Percentiles rank a stretch among this genome's conserved stretches.
Conservation (phyloP, 2,329 filamentous ascomycete genomes). For the Davidsoniella virescens region DNA sequence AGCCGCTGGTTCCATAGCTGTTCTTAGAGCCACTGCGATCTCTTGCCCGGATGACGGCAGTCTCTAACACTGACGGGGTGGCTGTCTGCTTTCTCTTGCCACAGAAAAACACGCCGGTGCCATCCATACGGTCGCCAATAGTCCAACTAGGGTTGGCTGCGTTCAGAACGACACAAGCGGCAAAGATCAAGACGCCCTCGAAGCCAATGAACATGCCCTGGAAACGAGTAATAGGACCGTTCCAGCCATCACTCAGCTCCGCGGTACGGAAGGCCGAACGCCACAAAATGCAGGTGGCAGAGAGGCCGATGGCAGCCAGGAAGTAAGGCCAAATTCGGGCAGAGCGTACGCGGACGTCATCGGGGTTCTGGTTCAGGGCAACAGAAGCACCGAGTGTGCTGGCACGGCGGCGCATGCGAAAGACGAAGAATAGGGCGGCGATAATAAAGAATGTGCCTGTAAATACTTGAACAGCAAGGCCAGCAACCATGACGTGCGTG, state of each 20-base stretch:
- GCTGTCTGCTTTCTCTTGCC: not conserved
- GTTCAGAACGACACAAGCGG: constrained; percentile 30
- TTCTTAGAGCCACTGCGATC: constrained; percentile 4
- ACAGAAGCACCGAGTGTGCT: constrained; percentile 19
- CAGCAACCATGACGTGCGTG: constrained; percentile 46
- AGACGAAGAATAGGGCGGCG: constrained; percentile 28
- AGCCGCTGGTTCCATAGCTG: not conserved
- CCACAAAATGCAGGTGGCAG: constrained; percentile 47
- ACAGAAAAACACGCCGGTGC: constrained; percentile 14
- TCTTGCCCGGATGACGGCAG: not conserved
- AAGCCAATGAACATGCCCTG: constrained; percentile 41
- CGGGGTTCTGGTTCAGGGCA: constrained; percentile 25
- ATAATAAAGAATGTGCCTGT: constrained; percentile 29
- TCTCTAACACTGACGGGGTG: not conserved
- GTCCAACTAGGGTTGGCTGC: constrained; percentile 27
- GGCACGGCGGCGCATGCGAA: constrained; percentile 24
- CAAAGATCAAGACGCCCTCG: constrained; percentile 36
- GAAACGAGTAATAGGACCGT: constrained; percentile 37
- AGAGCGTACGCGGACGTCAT: constrained; percentile 22
- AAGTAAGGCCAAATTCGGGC: constrained; percentile 36
- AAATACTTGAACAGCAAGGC: constrained; percentile 34
- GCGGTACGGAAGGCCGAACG: constrained; percentile 49
- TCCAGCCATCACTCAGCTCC: constrained; percentile 49
- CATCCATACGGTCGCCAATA: constrained; percentile 18
- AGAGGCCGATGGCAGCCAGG: constrained; percentile 34